Evolutionary conservation across 352 stramenopile species (phyloP), one percentile per base, ranked within the genome.

Genomic region (Blastocystis hominis): DNA sequence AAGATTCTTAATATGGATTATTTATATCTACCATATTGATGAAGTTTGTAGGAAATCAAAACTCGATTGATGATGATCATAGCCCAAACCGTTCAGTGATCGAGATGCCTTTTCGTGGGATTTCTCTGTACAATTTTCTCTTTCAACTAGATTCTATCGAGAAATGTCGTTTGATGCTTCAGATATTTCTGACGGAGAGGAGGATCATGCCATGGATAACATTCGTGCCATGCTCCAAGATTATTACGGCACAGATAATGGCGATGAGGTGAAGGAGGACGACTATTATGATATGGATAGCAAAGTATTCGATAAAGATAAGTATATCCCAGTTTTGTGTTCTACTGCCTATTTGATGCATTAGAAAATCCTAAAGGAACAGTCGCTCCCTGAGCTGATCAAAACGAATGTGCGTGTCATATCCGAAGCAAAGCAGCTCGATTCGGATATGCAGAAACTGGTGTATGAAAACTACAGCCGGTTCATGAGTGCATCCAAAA

Each of bases 381-480:
- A 84, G 15, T 70, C 54, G 3, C 59, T 84, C 36, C 72, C 72
- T 1, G 72, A 84, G n/a, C 15, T 84, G 9, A 84, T 84, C 3
- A 66, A 84, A 53, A 84, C 54, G 2, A 84, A 84, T 53, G 53
- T 84, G 20, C 38, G 46, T 62, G 46, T 90, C 59, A 80, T 91
- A 92, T 75, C 89, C 77, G 91, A 98, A 90, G 94, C 96, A 75
- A 96, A 97, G 88, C 94, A 95, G 47, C 92, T 99, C 20, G 96
- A 98, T 90, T 97, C 93, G 30, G 97, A 96, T 72, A 98, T 99
- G 96, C 97, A 99, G 91, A 98, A 97, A 90, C 92, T 99, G 56
- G 97, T 99, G 30, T 99, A 99, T 90, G 97, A 99, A 89, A 99
- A 99, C 91, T 99, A 99, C 92, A 98, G 96, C 91, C 98, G 98